A percentile compares a stretch with the other conserved stretches of the same genome.
Evolutionary conservation across 129 eudicot species (phyloP).

Genomic region (Artemisia tridentata): DNA sequence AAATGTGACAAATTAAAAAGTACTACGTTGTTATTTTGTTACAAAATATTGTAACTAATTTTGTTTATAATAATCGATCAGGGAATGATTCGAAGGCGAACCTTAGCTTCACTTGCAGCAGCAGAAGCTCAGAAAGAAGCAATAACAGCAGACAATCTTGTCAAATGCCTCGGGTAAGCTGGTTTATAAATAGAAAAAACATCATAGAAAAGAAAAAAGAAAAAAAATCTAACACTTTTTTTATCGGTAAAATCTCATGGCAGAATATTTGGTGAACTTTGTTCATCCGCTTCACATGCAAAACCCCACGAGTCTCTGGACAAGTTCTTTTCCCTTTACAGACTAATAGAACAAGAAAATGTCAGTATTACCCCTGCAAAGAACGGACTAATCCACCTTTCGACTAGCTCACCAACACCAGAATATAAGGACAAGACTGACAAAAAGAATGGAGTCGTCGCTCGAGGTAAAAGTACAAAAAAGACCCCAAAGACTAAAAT

Average conservation of each 20-base stretch:
- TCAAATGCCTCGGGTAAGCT: slow-evolving; percentile 69
- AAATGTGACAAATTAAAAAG: too few relatives aligned
- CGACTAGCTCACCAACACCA: slow-evolving; percentile 33
- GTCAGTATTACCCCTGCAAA: slow-evolving; percentile 30
- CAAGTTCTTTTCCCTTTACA: slow-evolving; percentile 70
- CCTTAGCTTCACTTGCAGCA: slow-evolving; percentile 75
- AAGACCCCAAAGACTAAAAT: slow-evolving; percentile 39
- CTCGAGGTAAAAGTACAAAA: slow-evolving; percentile 28
- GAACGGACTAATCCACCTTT: slow-evolving; percentile 26
- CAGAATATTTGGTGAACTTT: slow-evolving; percentile 82
- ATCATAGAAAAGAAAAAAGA: not conserved
- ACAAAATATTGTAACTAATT: slow-evolving; percentile 5
- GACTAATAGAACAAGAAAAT: slow-evolving; percentile 57
- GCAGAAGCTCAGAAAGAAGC: slow-evolving; percentile 95
- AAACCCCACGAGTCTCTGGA: slow-evolving; percentile 64
- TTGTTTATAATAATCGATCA: slow-evolving; percentile 24
- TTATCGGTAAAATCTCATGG: slow-evolving; percentile 7
- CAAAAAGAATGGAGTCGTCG: slow-evolving; percentile 30
- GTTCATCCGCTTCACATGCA: slow-evolving; percentile 73
- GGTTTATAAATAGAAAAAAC: slow-evolving; percentile 2
- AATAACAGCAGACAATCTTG: slow-evolving; percentile 62
- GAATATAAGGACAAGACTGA: slow-evolving; percentile 36
- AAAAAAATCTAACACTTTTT: not conserved
- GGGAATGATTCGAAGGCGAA: slow-evolving; percentile 70
- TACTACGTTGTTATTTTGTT: too few relatives aligned